phyloP scores from a whole-genome alignment of 148 eudicot genomes.

The Chenopodium album region DNA sequence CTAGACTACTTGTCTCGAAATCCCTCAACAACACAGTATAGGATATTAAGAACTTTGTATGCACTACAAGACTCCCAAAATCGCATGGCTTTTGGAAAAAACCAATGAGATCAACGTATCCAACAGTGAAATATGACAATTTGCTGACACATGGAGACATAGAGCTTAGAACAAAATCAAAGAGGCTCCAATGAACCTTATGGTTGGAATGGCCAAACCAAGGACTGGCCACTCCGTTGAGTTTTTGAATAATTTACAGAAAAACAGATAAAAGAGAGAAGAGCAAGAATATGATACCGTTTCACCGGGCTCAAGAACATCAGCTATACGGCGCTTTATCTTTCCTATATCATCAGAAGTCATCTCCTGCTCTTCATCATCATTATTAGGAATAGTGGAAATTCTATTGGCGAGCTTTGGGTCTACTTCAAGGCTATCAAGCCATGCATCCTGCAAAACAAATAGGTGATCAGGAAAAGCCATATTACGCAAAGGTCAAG shows the following conservation, averaged over 20 bases:
- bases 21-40: neutral
- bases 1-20: neutral
- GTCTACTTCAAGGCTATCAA: conserved; percentile 72
- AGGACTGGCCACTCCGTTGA: neutral
- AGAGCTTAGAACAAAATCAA: neutral
- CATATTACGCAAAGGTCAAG: neutral
- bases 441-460: conserved; percentile 90
- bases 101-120: neutral
- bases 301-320: conserved; percentile 89
- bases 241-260: neutral
- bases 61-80: neutral
- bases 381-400: conserved; percentile 28
- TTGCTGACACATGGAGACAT: neutral
- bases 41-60: neutral
- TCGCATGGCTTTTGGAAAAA: neutral
- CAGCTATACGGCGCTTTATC: conserved; percentile 88
- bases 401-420: conserved; percentile 51
- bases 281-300: conserved; percentile 42
- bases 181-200: neutral
- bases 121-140: neutral
- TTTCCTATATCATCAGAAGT: conserved; percentile 62
- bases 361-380: conserved; percentile 51
- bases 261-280: neutral
- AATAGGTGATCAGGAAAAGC: neutral
- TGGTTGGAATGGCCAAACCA: neutral